phyloP scores from a whole-genome alignment of 2,329 filamentous ascomycete species.

The Tympanopsis confertula region DNA sequence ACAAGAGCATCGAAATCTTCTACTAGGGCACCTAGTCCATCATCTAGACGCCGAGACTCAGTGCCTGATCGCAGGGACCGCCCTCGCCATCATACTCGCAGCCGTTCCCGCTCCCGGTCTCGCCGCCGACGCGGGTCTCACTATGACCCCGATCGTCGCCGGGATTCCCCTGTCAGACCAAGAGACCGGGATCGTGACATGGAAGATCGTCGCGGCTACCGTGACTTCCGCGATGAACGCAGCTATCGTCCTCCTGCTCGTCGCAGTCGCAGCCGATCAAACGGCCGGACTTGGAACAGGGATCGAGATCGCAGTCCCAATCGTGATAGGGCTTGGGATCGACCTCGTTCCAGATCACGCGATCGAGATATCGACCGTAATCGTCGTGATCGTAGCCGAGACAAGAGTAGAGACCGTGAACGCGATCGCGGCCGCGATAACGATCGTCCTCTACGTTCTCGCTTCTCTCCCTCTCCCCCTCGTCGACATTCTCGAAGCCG shows the following conservation, averaged over 20 bases:
- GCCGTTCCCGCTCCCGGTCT: conserved; percentile 13
- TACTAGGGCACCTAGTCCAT: too few relatives aligned
- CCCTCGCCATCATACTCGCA: conserved; percentile 11
- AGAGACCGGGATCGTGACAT: conserved; percentile 14
- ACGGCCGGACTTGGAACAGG: conserved; percentile 9
- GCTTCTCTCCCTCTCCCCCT: neutral
- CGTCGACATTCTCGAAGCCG: conserved; percentile 9
- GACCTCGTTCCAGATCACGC: conserved; percentile 7
- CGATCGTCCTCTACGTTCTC: neutral
- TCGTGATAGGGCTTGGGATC: conserved; percentile 2
- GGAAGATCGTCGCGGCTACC: conserved; percentile 16
- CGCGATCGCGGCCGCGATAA: neutral
- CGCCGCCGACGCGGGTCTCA: conserved; percentile 9
- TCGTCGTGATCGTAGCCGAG: conserved; percentile 11
- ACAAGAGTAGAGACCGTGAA: neutral
- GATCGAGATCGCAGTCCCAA: neutral
- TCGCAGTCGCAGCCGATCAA: conserved; percentile 19
- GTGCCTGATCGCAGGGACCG: conserved; percentile 10
- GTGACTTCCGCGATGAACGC: conserved; percentile 13
- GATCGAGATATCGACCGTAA: conserved; percentile 11
- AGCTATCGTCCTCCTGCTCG: conserved; percentile 20
- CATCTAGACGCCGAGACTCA: too few relatives aligned
- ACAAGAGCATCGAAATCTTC: conserved; percentile 6
- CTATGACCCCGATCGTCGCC: conserved; percentile 7
- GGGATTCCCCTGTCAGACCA: conserved; percentile 8